phyloP scores from a whole-genome alignment of 179 eudicot species.

The Corrigiola litoralis region DNA sequence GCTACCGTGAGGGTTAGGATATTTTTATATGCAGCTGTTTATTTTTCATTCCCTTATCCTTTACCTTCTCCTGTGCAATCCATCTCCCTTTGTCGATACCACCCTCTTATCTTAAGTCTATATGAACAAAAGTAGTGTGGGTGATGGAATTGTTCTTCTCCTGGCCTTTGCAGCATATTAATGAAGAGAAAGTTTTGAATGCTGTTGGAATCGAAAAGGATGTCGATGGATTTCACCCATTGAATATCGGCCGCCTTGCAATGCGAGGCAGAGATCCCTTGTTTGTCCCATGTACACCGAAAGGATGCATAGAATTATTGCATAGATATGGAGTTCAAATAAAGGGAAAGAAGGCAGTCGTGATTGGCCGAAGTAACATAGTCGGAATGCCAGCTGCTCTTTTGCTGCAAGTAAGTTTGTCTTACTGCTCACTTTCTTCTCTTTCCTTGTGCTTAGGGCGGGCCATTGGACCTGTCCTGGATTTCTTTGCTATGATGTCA shows the following conservation, averaged over 20 bases:
- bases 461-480: background rate
- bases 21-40: too few species aligned
- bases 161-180: constrained; percentile 62
- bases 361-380: constrained; percentile 88
- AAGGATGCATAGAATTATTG: constrained; percentile 92
- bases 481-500: background rate
- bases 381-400: constrained; percentile 95
- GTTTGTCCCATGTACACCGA: constrained; percentile 95
- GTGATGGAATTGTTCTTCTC: constrained; percentile 1
- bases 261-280: constrained; percentile 89
- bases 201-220: constrained; percentile 88
- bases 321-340: constrained; percentile 68
- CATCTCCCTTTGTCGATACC: background rate
- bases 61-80: background rate
- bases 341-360: constrained; percentile 83
- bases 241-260: constrained; percentile 84
- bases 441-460: background rate
- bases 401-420: constrained; percentile 60
- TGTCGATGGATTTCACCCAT: constrained; percentile 87
- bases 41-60: background rate
- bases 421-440: background rate
- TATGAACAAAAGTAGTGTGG: too few species aligned
- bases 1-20: too few species aligned
- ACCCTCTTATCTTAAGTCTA: background rate
- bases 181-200: constrained; percentile 71